Evolutionary conservation across 805 yeast species (phyloP).

Genomic region (Grigorovia jiainica): DNA sequence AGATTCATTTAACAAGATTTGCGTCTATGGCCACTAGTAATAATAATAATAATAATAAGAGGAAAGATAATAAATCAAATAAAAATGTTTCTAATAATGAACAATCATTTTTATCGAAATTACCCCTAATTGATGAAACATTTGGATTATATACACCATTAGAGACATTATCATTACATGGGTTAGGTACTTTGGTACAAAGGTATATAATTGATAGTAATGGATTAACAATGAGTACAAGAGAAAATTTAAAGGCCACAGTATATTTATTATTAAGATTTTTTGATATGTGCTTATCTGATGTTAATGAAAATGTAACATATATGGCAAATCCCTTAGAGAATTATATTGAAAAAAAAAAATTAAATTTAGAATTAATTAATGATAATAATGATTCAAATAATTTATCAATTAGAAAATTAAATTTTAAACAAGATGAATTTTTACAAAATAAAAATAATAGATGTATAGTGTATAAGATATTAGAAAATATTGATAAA

Average conservation of each 20-base stretch:
- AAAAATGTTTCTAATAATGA: neutral
- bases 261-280: conserved; percentile 21
- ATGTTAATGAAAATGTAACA: conserved; percentile 17
- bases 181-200: conserved; percentile 21
- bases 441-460: conserved; percentile 4
- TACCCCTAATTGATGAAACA: conserved; percentile 22
- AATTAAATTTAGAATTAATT: neutral
- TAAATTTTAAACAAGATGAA: neutral
- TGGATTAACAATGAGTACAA: neutral
- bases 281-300: conserved; percentile 20
- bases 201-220: neutral
- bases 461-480: conserved; percentile 11
- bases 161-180: conserved; percentile 22
- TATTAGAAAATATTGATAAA: conserved; percentile 12
- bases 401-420: neutral
- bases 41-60: neutral
- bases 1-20: conserved; percentile 17
- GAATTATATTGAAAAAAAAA: conserved; percentile 11
- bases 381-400: neutral
- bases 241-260: conserved; percentile 20
- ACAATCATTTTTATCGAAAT: conserved; percentile 6
- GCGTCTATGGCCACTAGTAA: conserved; percentile 6
- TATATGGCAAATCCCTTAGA: conserved; percentile 22
- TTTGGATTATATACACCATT: conserved; percentile 24
- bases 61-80: neutral